A percentile compares a stretch with the other conserved stretches of the same genome.
Evolutionary conservation across 1,139 yeast species (phyloP).

Genomic region (Blastobotrys illinoisensis): DNA sequence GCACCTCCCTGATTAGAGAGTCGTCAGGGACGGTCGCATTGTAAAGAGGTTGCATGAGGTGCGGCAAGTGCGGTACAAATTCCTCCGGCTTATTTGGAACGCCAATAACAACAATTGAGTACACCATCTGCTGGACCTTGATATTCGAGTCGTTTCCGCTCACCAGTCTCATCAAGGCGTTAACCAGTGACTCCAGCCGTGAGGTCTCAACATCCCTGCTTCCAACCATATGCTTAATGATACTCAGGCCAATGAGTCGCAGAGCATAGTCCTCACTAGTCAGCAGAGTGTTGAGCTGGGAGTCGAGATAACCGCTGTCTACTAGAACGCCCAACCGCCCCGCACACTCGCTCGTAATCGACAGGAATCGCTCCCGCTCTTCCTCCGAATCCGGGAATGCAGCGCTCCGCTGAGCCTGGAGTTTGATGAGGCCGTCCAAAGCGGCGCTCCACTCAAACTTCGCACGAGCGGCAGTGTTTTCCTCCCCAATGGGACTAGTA

Average conservation of each 20-base stretch:
- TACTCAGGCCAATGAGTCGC: neutral
- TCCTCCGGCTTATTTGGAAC: conserved; percentile 53
- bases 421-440: neutral
- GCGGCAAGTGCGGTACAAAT: conserved; percentile 45
- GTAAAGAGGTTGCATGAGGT: conserved; percentile 49
- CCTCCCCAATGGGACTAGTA: neutral
- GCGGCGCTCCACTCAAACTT: neutral
- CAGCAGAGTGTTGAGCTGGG: conserved; percentile 30
- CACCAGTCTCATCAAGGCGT: neutral
- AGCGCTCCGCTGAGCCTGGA: neutral
- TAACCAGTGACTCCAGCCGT: neutral
- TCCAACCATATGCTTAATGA: neutral
- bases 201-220: neutral
- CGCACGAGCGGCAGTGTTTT: neutral
- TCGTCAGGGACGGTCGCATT: conserved; percentile 53
- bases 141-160: neutral
- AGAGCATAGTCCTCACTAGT: neutral
- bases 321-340: neutral
- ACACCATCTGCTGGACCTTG: neutral
- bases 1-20: conserved; percentile 58
- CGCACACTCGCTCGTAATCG: neutral
- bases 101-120: neutral
- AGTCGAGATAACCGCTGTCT: conserved; percentile 32
- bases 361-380: neutral
- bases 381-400: neutral